A percentile compares a stretch with the other conserved stretches of the same genome.
phyloP scores from a whole-genome alignment of 768 basidiomycete species.

The Mycena epipterygia region DNA sequence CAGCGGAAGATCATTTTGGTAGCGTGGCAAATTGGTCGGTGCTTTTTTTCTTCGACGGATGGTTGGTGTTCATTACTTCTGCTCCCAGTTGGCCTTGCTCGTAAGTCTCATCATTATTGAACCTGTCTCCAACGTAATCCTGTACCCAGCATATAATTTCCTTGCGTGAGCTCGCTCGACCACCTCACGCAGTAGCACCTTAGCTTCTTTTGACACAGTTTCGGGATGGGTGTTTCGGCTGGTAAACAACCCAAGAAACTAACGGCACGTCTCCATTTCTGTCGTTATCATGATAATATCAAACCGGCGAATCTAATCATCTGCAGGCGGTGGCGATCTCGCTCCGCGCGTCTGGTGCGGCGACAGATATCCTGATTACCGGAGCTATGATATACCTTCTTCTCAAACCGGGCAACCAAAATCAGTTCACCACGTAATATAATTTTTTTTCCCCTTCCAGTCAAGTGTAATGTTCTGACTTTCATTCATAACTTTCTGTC shows the following conservation, averaged over 20 bases:
- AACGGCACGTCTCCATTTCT: slow-evolving; percentile 7
- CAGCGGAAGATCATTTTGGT: slow-evolving; percentile 3
- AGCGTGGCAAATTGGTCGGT: slow-evolving; percentile 27
- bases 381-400: slow-evolving; percentile 15
- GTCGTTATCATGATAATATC: background rate
- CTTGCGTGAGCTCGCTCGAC: slow-evolving; percentile 14
- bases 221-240: slow-evolving; percentile 17
- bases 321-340: slow-evolving; percentile 19
- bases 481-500: background rate
- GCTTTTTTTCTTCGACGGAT: too few species aligned
- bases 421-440: slow-evolving; percentile 12
- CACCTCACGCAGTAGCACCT: too few species aligned
- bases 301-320: background rate
- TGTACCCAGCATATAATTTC: slow-evolving; percentile 12
- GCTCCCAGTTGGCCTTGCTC: slow-evolving; percentile 16
- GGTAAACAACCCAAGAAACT: slow-evolving; percentile 15
- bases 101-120: background rate
- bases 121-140: background rate
- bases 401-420: background rate
- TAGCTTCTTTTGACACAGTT: background rate
- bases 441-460: too few species aligned
- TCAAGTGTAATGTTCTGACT: background rate
- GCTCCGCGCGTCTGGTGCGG: slow-evolving; percentile 14
- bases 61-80: background rate
- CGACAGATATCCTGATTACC: slow-evolving; percentile 13